These are phyloP conservation scores for Monosporozyma yasuniensis DNA, from an alignment of 805 yeast species.

Conservation along the genomic window DNA sequence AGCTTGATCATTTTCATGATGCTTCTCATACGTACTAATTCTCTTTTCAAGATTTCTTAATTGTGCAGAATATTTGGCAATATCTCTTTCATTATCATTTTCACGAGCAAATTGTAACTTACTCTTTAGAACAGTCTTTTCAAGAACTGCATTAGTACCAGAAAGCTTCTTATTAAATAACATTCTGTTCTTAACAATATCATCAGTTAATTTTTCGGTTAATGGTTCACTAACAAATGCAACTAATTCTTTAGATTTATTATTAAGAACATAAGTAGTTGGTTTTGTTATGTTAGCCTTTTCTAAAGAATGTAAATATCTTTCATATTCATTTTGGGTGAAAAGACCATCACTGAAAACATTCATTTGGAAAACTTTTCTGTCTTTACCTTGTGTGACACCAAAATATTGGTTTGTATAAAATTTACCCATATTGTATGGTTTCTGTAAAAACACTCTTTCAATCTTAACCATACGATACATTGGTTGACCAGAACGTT, in stretches of 20 bases:
- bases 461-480: constrained; percentile 82
- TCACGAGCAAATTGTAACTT: constrained; percentile 69
- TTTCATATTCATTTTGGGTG: constrained; percentile 60
- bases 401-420: constrained; percentile 50
- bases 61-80: constrained; percentile 40
- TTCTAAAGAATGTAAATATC: constrained; percentile 53
- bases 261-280: constrained; percentile 51
- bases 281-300: constrained; percentile 47
- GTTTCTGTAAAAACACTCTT: constrained; percentile 45
- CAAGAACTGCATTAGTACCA: constrained; percentile 69
- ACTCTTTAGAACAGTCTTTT: constrained; percentile 61
- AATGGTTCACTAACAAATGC: constrained; percentile 57
- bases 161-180: constrained; percentile 46
- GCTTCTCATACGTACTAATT: constrained; percentile 30
- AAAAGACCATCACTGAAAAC: constrained; percentile 73
- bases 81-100: constrained; percentile 37
- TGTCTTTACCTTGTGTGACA: constrained; percentile 76
- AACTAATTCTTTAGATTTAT: constrained; percentile 54
- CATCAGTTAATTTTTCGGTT: constrained; percentile 65
- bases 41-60: constrained; percentile 36
- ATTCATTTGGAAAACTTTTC: constrained; percentile 66
- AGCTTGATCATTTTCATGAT: constrained; percentile 33
- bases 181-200: constrained; percentile 66
- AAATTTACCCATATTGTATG: constrained; percentile 42
- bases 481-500: constrained; percentile 49